A percentile compares a stretch with the other conserved stretches of the same genome.
These are phyloP conservation scores for Fusarium penzigii DNA, from an alignment of 2,329 filamentous ascomycete species.

Conservation along the genomic window DNA sequence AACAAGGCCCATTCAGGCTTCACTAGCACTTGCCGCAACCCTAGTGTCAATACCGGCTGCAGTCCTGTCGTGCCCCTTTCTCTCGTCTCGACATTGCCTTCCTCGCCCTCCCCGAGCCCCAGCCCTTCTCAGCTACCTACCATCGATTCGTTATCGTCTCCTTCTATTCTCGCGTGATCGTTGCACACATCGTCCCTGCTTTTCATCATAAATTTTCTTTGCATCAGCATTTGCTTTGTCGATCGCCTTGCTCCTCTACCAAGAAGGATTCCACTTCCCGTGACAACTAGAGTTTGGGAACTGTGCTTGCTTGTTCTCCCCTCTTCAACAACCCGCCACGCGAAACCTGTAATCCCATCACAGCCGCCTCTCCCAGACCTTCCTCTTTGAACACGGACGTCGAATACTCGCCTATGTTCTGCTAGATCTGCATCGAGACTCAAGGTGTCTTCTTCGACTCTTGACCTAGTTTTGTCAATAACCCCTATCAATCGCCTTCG, in stretches of 20 bases:
- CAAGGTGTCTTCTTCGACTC: conserved; percentile 36
- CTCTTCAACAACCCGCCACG: conserved; percentile 18
- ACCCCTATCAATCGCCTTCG: conserved; percentile 16
- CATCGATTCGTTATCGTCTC: conserved; percentile 20
- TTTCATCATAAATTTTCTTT: conserved; percentile 19
- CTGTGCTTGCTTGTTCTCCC: conserved; percentile 22
- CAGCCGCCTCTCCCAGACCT: conserved; percentile 15
- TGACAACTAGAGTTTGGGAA: conserved; percentile 28
- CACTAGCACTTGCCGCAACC: conserved; percentile 27
- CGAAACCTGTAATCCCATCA: conserved; percentile 31
- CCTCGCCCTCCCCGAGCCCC: conserved; percentile 24
- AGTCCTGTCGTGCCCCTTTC: conserved; percentile 35
- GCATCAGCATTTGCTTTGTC: conserved; percentile 30
- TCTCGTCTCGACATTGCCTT: conserved; percentile 27
- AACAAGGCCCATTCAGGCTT: conserved; percentile 23
- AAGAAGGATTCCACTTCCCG: conserved; percentile 14
- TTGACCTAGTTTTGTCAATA: conserved; percentile 26
- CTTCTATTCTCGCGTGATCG: conserved; percentile 27
- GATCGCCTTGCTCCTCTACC: conserved; percentile 28
- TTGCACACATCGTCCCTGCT: conserved; percentile 31
- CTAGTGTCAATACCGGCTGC: conserved; percentile 18
- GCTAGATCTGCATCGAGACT: conserved; percentile 31
- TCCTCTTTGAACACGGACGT: conserved; percentile 22
- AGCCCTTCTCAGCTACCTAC: conserved; percentile 15
- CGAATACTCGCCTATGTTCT: conserved; percentile 35